Percentiles rank a stretch among this genome's conserved stretches.
These are phyloP conservation scores for Coemansia sp. DNA, from an alignment of 192 early-diverging fungal genomes.

Conservation along the genomic window DNA sequence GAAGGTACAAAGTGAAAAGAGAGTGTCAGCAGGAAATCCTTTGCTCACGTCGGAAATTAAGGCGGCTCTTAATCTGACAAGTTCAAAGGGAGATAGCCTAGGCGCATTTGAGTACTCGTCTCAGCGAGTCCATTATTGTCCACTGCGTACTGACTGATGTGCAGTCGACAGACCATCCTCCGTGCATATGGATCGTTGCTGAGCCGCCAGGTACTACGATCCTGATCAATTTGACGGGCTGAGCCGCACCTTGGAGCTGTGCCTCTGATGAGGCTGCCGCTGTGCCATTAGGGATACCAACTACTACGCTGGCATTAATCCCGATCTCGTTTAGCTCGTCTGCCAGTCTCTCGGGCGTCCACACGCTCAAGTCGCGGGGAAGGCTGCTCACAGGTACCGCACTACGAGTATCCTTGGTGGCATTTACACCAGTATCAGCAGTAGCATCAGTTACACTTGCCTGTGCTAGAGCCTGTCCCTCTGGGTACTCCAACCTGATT, in stretches of 20 bases:
- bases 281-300: not conserved
- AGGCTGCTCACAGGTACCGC: not conserved
- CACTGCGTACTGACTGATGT: slow-evolving; percentile 41
- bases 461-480: not conserved
- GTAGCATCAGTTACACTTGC: not conserved
- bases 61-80: not conserved
- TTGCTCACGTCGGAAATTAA: not conserved
- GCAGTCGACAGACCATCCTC: slow-evolving; percentile 49
- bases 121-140: slow-evolving; percentile 45
- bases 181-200: slow-evolving; percentile 37
- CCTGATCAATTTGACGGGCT: slow-evolving; percentile 9
- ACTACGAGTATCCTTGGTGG: not conserved
- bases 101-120: slow-evolving; percentile 27
- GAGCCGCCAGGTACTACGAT: slow-evolving; percentile 43
- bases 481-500: slow-evolving; percentile 31
- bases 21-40: not conserved
- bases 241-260: not conserved
- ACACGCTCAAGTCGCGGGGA: slow-evolving; percentile 8
- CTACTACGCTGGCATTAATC: slow-evolving; percentile 27
- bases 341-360: slow-evolving; percentile 46
- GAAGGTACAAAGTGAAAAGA: not conserved
- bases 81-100: not conserved
- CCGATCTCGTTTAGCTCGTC: slow-evolving; percentile 45
- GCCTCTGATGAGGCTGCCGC: not conserved
- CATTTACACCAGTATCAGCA: not conserved